Percentiles rank a stretch among this genome's conserved stretches.
Evolutionary conservation across 2,329 filamentous ascomycete genomes (phyloP).

Genomic region (Fusarium beomiforme): DNA sequence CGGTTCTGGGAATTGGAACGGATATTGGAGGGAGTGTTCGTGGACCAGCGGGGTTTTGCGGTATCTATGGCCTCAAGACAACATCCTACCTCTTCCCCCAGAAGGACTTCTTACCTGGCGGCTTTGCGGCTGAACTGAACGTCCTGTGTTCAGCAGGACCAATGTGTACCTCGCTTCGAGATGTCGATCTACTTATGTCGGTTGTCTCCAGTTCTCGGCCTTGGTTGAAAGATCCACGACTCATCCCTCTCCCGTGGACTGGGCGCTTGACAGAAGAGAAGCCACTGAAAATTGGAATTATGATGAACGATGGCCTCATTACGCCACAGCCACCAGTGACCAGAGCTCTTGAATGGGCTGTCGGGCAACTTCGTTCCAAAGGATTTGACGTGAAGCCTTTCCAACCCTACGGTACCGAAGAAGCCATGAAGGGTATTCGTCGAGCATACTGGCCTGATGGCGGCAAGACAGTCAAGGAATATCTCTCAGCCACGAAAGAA

Average conservation of each 20-base stretch:
- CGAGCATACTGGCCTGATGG: constrained; percentile 42
- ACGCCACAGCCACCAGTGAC: constrained; percentile 51
- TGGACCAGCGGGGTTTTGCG: constrained; percentile 43
- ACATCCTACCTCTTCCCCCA: constrained; percentile 41
- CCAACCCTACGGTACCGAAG: constrained; percentile 1
- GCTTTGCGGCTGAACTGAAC: constrained; percentile 46
- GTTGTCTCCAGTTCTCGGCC: constrained; percentile 39
- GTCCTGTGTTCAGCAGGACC: constrained; percentile 49
- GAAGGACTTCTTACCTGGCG: constrained; percentile 37
- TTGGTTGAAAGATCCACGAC: constrained; percentile 43
- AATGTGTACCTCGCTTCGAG: constrained; percentile 46
- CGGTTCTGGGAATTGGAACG: constrained; percentile 50
- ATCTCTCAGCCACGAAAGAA: constrained; percentile 39
- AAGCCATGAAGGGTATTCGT: constrained; percentile 25
- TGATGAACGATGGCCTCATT: constrained; percentile 51
- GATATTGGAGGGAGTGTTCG: constrained; percentile 52
- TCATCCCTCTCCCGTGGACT: constrained; percentile 48
- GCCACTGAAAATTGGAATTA: constrained; percentile 54
- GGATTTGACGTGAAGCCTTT: constrained; percentile 21
- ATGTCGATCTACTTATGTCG: constrained; percentile 49
- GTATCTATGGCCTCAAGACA: constrained; percentile 40
- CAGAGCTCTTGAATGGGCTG: constrained; percentile 50
- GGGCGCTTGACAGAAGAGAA: neutral
- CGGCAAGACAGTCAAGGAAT: constrained; percentile 17
- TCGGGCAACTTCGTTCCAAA: neutral